Base-by-base conservation (phyloP, 2,329 filamentous ascomycete species). In the Balansia obtecta region DNA sequence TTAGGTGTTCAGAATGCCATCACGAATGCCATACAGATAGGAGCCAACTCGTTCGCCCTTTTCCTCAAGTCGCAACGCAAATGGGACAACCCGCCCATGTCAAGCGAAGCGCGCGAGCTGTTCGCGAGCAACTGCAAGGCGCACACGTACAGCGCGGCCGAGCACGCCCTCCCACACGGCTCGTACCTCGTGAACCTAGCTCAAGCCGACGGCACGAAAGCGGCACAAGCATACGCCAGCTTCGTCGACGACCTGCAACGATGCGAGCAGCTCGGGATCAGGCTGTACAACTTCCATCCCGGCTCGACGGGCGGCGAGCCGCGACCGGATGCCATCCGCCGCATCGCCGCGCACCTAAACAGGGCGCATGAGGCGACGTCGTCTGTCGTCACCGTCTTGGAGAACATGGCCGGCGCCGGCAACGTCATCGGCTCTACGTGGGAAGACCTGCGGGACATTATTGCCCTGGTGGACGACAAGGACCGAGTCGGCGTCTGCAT, bases 31-130 rank as follows among this genome's bases (percentile, higher is more conserved):
- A 63, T 83, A 1, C 78, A 88, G 46, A 89, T 95, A 56, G 90
- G 90, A 49, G 90, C 86, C 55, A 98, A 97, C 64, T 82, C 90
- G 10, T 95, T 97, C 59, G 93, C 93, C 4, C 74, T 97, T 18
- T 98, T 98, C 70, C 76, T 98, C 58, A 97, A 97, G 65, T 95
- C 88, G 0, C 93, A 98, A 66, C 83, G 90, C 50, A 97, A 95
- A 71, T 98, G 93, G 93, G 76, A 79, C 30, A 94, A 85, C 60
- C 88, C 90, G 9, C 79, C 86, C 0, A 74, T 98, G 4, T 75
- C 84, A 27, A 68, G 80, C 39, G 81, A 85, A 27, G 79, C 84
- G 49, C 75, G 78, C 46, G 74, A 80, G 41, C 75, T 80, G 39
- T 98, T 97, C 69, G 77, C 77, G 50, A 73, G 75, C 42, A 71